Evolutionary conservation across 2,329 filamentous ascomycete species (phyloP), one percentile per base, ranked within the genome.

Genomic region (Calonectria crousiana): DNA sequence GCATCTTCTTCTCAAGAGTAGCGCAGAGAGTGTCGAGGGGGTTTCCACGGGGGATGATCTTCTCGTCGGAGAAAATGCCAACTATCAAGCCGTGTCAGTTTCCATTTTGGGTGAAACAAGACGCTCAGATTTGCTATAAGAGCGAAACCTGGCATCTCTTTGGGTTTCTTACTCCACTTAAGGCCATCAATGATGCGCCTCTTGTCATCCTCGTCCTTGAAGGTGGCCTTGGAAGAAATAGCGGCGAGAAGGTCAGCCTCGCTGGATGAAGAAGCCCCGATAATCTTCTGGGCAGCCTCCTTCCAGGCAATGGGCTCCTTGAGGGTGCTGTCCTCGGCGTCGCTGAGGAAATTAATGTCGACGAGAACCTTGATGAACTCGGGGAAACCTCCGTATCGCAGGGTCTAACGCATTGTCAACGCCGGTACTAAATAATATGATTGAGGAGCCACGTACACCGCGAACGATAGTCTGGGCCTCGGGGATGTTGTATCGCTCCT

Each of bases 381-480:
- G 3, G 96, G 95, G 91, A 98, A 98, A 56, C 96, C 95, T 78
- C 92, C 89, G 88, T 97, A 98, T 78, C 96, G 90, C 44, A 98
- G 90, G 36, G 95, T 97, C 56, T 60, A 36, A 16, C 16, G 3
- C 13, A 30, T 47, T 23, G 64, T 66, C 66, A 56, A 10, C 34
- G 13, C 10, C 10, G n/a, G 23, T 18, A 6, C 13, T 10, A 18
- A 47, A 47, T 23, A 23, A n/a, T n/a, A 1, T 11, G 20, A n/a
- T 47, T 47, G 8, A 6, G 34, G 26, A 10, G 6, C 28, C 5
- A n/a, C 65, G 47, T 44, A 68, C 66, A 76, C 85, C 95, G 67
- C 95, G 91, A 84, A 98, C 89, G 81, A 98, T 92, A 67, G 95
- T 98, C 86, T 98, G 94, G 18, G 95, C 95, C 88, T 98, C 96